Percentiles rank a stretch among this genome's conserved stretches.
phyloP scores from a whole-genome alignment of 1,284 basidiomycete genomes.

The Ganoderma leucocontextum region DNA sequence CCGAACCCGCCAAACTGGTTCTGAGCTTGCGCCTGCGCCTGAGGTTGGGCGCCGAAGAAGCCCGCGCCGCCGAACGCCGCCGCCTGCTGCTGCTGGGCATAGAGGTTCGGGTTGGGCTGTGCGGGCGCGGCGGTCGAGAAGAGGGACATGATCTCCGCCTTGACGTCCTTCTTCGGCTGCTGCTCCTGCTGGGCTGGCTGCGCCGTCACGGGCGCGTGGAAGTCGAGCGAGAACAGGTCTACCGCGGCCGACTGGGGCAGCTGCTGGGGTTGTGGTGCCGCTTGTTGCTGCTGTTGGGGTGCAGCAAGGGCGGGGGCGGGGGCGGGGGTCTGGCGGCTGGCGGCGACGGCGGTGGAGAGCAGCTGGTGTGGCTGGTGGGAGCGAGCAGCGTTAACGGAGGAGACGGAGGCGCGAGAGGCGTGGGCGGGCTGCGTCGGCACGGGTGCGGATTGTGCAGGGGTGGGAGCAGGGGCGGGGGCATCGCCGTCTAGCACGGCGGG shows the following conservation, averaged over 20 bases:
- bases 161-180: slow-evolving; percentile 73
- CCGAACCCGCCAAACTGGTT: slow-evolving; percentile 35
- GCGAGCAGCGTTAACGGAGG: slow-evolving; percentile 50
- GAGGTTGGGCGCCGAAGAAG: slow-evolving; percentile 29
- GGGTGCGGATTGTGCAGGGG: slow-evolving; percentile 41
- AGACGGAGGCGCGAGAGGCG: slow-evolving; percentile 42
- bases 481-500: slow-evolving; percentile 81
- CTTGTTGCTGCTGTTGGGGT: slow-evolving; percentile 31
- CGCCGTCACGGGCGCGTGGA: slow-evolving; percentile 63
- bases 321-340: slow-evolving; percentile 36
- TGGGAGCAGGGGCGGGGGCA: slow-evolving; percentile 37
- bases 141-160: slow-evolving; percentile 88
- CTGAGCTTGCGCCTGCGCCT: slow-evolving; percentile 31
- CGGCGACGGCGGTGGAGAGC: slow-evolving; percentile 51
- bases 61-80: slow-evolving; percentile 24
- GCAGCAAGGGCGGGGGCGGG: slow-evolving; percentile 27
- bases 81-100: slow-evolving; percentile 26
- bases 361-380: slow-evolving; percentile 58
- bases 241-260: slow-evolving; percentile 46
- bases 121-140: slow-evolving; percentile 64
- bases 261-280: slow-evolving; percentile 36
- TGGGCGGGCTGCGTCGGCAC: slow-evolving; percentile 39
- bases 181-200: slow-evolving; percentile 41
- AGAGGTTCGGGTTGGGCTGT: slow-evolving; percentile 32
- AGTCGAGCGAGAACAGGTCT: slow-evolving; percentile 89